phyloP scores from a whole-genome alignment of 2,329 filamentous ascomycete species.

The Apiospora kogelbergensis region DNA sequence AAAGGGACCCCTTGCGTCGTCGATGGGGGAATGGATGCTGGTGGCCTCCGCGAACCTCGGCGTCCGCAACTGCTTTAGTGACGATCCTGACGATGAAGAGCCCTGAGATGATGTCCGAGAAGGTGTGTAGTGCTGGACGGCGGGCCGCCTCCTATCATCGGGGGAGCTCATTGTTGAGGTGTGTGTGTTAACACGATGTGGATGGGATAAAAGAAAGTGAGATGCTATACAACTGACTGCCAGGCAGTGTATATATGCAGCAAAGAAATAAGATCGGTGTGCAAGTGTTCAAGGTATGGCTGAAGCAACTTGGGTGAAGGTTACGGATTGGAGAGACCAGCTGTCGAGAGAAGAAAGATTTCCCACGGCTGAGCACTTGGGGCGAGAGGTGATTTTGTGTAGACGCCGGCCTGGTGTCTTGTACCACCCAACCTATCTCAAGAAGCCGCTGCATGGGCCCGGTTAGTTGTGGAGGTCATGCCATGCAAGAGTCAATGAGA shows the following conservation, averaged over 20 bases:
- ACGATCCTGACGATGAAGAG: constrained; percentile 53
- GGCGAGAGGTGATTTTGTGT: constrained; percentile 54
- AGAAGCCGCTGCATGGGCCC: constrained; percentile 36
- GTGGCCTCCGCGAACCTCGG: constrained; percentile 82
- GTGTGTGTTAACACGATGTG: not conserved
- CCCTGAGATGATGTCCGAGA: constrained; percentile 48
- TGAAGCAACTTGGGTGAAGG: not conserved
- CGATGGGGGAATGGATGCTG: constrained; percentile 74
- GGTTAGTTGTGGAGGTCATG: constrained; percentile 38
- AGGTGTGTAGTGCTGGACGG: constrained; percentile 54
- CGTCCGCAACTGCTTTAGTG: constrained; percentile 68
- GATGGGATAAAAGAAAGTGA: constrained; percentile 33
- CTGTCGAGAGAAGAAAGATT: constrained; percentile 47
- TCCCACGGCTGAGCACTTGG: constrained; percentile 35
- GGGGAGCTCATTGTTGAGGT: constrained; percentile 26
- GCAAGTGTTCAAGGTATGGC: constrained; percentile 4
- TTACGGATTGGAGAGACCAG: constrained; percentile 49
- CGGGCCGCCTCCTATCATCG: constrained; percentile 58
- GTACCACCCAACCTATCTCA: constrained; percentile 27
- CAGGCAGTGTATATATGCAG: constrained; percentile 26
- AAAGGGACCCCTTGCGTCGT: constrained; percentile 63
- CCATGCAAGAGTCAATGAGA: constrained; percentile 37
- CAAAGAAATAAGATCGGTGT: constrained; percentile 21
- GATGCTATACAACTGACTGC: constrained; percentile 29
- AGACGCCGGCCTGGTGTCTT: constrained; percentile 35